A percentile compares a stretch with the other conserved stretches of the same genome.
Conservation (phyloP, 129 eudicot species). For the Pulicaria dysenterica region DNA sequence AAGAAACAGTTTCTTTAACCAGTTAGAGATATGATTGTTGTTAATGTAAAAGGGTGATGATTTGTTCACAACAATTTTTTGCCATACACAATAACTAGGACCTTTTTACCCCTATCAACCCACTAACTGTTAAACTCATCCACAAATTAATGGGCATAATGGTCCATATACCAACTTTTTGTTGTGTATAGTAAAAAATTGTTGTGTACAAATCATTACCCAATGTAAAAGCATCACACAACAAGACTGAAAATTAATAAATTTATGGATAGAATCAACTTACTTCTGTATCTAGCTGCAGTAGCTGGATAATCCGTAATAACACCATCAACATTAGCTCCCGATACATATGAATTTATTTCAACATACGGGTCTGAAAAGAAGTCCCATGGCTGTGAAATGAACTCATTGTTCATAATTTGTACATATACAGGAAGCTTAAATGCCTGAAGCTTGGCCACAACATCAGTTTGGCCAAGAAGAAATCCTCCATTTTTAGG, state of each 20-base stretch:
- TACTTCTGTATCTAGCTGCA: constrained; percentile 46
- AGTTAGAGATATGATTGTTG: no score
- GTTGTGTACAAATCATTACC: no score
- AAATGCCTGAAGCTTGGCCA: constrained; percentile 61
- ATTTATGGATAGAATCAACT: constrained; percentile 17
- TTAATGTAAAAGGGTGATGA: no score
- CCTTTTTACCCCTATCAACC: no score
- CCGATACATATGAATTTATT: constrained; percentile 48
- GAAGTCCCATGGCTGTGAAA: constrained; percentile 89
- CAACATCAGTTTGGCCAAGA: constrained; percentile 54
- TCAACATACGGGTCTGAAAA: constrained; percentile 80
- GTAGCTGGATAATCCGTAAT: constrained; percentile 45
- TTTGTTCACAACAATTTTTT: no score
- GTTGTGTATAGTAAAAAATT: no score
- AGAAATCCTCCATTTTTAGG: constrained; percentile 50
- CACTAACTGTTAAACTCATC: no score
- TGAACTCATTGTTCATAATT: constrained; percentile 71
- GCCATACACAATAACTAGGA: no score
- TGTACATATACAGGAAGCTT: constrained; percentile 67
- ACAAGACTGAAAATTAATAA: neutral
- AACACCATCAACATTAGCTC: constrained; percentile 39
- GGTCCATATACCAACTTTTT: no score
- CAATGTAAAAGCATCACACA: neutral
- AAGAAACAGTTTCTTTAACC: no score
- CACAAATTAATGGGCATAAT: no score